Conservation (phyloP, 176 grass and related monocot species). For the Bonia amplexicaulis region DNA sequence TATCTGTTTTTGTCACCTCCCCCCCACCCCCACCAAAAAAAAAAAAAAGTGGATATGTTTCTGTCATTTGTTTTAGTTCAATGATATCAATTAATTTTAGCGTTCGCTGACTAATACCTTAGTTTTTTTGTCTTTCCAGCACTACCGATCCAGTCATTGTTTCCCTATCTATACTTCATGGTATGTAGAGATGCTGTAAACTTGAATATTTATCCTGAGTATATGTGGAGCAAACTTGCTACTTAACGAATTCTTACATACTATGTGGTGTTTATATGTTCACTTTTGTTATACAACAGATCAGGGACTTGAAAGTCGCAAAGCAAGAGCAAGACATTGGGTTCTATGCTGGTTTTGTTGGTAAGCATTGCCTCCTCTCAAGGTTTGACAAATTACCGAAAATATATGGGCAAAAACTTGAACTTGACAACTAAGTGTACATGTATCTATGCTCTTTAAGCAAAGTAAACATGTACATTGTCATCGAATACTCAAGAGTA, state of each 20-base stretch:
- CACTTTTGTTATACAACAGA: constrained; percentile 35
- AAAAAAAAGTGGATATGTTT: not conserved
- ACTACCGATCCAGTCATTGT: constrained; percentile 51
- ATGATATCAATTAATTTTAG: not conserved
- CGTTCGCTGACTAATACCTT: not conserved
- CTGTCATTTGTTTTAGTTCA: not conserved
- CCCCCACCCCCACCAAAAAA: too few species aligned
- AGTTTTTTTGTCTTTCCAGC: constrained; percentile 45
- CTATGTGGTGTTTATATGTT: not conserved
- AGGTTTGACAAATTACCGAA: not conserved
- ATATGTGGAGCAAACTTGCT: not conserved
- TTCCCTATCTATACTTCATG: constrained; percentile 75
- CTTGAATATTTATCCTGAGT: not conserved
- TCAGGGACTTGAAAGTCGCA: constrained; percentile 59
- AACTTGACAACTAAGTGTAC: not conserved
- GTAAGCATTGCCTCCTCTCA: constrained; percentile 20
- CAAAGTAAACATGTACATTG: not conserved
- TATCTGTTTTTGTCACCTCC: not conserved
- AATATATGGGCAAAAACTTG: not conserved
- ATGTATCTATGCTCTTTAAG: not conserved
- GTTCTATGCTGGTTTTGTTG: constrained; percentile 75
- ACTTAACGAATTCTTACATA: not conserved
- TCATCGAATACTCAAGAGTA: not conserved
- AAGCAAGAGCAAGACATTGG: constrained; percentile 74
- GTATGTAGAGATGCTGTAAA: constrained; percentile 28